Evolutionary conservation across 495 filamentous ascomycete species (phyloP).

Genomic region (Saxophila tyrrhenica): DNA sequence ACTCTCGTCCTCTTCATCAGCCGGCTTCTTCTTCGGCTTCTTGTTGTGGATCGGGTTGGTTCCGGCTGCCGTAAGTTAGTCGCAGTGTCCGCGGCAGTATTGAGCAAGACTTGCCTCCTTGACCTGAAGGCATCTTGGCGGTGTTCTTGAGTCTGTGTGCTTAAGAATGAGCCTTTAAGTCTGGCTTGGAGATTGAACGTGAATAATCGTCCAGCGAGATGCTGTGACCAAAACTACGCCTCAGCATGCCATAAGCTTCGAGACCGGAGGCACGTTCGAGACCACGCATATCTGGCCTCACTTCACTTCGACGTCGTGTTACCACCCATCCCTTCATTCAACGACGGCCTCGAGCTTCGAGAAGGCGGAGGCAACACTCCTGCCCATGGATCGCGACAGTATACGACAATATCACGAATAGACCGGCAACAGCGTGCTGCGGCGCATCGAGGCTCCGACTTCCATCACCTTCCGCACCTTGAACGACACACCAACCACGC

Average conservation of each 20-base stretch:
- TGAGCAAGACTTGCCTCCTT: constrained; percentile 6
- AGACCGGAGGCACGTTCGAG: no score
- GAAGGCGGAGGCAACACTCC: no score
- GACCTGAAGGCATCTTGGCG: constrained; percentile 14
- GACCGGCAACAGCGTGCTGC: neutral
- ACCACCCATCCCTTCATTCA: no score
- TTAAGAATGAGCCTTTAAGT: neutral
- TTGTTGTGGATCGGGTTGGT: constrained; percentile 35
- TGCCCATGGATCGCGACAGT: no score
- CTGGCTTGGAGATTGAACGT: no score
- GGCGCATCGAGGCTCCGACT: neutral
- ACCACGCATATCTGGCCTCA: no score
- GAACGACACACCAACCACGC: neutral
- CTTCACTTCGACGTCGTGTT: no score
- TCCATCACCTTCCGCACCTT: neutral
- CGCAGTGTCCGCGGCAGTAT: neutral
- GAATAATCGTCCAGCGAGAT: no score
- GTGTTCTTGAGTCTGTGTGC: neutral
- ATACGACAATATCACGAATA: neutral
- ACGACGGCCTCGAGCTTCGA: no score
- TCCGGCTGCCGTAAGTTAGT: constrained; percentile 20
- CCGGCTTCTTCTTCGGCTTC: constrained; percentile 27
- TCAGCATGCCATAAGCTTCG: no score
- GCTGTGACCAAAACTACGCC: no score
- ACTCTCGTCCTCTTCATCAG: constrained; percentile 23